Conservation (phyloP, 2,329 filamentous ascomycete species). For the Domatiomyces globalis region DNA sequence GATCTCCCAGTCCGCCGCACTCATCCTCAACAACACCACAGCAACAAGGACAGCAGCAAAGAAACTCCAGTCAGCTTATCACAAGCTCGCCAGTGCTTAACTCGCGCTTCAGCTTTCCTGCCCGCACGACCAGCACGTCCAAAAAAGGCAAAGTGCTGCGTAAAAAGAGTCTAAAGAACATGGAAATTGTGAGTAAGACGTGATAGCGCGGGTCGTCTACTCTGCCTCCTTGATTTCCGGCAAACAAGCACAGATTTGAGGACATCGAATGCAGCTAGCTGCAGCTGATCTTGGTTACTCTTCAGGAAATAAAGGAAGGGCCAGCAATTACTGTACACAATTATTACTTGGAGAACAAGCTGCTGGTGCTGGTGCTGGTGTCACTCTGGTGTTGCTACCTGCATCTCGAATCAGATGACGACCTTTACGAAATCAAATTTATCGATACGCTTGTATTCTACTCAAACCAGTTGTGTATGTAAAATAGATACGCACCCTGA, state of each 20-base stretch:
- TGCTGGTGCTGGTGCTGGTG: neutral
- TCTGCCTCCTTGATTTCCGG: neutral
- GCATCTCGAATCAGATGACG: too few species aligned
- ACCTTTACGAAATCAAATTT: too few species aligned
- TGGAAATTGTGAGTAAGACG: neutral
- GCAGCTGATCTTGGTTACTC: neutral
- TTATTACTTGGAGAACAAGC: neutral
- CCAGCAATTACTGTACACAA: neutral
- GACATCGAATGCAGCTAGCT: neutral
- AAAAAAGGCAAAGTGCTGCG: conserved; percentile 1
- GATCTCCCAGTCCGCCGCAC: neutral
- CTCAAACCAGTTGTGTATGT: too few species aligned
- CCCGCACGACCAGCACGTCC: neutral
- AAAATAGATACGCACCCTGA: too few species aligned
- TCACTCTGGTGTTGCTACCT: neutral
- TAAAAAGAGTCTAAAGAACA: conserved; percentile 1
- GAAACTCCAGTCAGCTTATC: neutral
- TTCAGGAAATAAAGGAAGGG: neutral
- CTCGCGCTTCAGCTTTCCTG: neutral
- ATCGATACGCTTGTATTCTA: too few species aligned
- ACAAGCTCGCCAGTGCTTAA: neutral
- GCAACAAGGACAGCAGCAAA: neutral
- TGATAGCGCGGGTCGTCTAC: neutral
- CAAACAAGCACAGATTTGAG: neutral
- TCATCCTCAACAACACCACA: neutral